Base-by-base conservation (phyloP, 768 basidiomycete species). In the Lactarius akahatsu region DNA sequence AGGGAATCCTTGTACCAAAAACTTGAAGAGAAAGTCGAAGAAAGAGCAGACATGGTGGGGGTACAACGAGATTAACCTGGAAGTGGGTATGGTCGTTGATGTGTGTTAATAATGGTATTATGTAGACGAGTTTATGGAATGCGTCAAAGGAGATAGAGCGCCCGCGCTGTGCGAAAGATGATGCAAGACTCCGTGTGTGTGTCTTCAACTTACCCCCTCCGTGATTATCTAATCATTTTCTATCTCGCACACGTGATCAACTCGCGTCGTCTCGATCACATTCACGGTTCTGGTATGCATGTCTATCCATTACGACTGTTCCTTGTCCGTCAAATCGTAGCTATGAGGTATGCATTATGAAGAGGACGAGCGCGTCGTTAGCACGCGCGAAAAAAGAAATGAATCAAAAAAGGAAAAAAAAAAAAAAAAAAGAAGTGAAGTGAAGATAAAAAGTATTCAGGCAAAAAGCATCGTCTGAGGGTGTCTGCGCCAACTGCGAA, bases 321-420 rank as follows among this genome's bases (percentile, higher is more conserved):
- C 66, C 66, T 41, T 63, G 66, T 67, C 66, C 66, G 34, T 63
- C 66, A 40, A 67, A 63, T 67, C 62, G 66, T 63, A 60, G 66
- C 58, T 59, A 67, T 67, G 66, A 67, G 66, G 58, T 67, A 67
- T 63, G 62, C 54, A 28, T 63, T 59, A 41, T 59, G 4, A 41
- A 59, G 30, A 40, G 38, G 4, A 26, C 57, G 47, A 26, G 57
- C 57, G 23, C 40, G 26, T 32, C 32, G 32, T 32, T 7, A 32
- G 36, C 30, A 23, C 41, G 52, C 34, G 18, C 23, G 1, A 47
- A 62, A 32, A 55, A 50, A 54, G 54, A 18, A 56, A 36, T 36
- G 16, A 55, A 32, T 45, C 43, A 18, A 7, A 62, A 52, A 56
- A 59, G 11, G 0, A 50, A 18, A 36, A 4, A 18, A 8, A 4